Base-by-base conservation (phyloP, 495 filamentous ascomycete genomes). In the Cairneyella variabilis region DNA sequence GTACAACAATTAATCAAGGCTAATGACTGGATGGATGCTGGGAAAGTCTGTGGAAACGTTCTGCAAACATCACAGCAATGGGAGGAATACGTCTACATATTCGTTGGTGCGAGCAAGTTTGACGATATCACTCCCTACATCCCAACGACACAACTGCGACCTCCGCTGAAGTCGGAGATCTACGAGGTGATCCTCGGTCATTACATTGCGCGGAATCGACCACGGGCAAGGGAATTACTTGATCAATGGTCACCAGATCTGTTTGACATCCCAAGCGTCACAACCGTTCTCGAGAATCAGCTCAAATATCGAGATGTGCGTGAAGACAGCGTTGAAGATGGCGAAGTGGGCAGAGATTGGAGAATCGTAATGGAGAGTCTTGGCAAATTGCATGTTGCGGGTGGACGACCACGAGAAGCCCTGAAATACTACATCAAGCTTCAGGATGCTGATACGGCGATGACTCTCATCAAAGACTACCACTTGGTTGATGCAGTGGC, bases 61-160 rank as follows among this genome's bases (percentile, higher is more conserved):
- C 70, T 97, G 0, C 78, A 82, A 32, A 87, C 82, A n/a, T 77
- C 90, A 3, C 69, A 83, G 40, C 76, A 86, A 57, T 97, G 95
- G 95, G 91, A 98, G 66, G 85, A 92, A 56, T 97, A 91, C 91
- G 85, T 92, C 8, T 91, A 85, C 83, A 82, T 76, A 0, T 98
- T 98, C 63, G 89, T 91, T 23, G 83, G 86, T 41, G 86, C 89
- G 5, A 73, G 85, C 53, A 90, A 85, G 61, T 84, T 91, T 55
- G 87, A 96, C 61, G 92, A 97, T 52, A 95, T 98, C 28, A 86
- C 88, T 5, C 76, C 84, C 21, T 83, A 85, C 58, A 88, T 98
- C 17, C 93, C 93, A 0, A 82, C 79, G 0, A 79, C 78, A 26
- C 80, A 82, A 23, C 72, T 92, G 45, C 80, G 78, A n/a, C 89